Evolutionary conservation across 1,284 basidiomycete genomes (phyloP), one percentile per base, ranked within the genome.

Genomic region (Hymenochaete sp.): DNA sequence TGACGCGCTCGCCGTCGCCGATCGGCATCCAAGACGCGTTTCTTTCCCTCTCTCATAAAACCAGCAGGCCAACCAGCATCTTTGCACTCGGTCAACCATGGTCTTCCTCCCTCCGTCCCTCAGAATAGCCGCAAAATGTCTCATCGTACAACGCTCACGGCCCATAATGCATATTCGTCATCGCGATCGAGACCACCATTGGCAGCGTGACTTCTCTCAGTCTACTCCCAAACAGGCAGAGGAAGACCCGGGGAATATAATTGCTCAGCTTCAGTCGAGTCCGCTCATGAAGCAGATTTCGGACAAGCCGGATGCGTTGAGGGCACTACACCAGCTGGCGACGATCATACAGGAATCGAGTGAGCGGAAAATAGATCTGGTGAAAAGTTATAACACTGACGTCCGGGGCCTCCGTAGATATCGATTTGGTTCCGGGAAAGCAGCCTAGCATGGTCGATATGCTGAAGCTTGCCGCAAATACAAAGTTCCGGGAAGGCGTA

Each of bases 391-490:
- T n/a, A n/a, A n/a, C 45, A 16, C 22, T 37, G 36, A 22, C 13
- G 26, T 33, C 14, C 41, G 18, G 37, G 27, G 47, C 38, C 19
- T 10, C n/a, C 9, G 29, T 32, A 80, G 78, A 70, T 6, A 51
- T 78, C 42, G 71, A 75, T 49, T 47, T 71, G 33, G 58, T 65
- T 14, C 53, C 61, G 0, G 67, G 67, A 7, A 61, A 63, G 38
- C 62, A 63, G 27, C 76, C 75, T 4, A 71, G 73, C 10, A 64
- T 65, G n/a, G 60, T 72, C 37, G 66, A 73, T 42, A 64, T 79
- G 63, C 60, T 77, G 48, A 73, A 67, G 50, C 60, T 82, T 28
- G 62, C 72, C 16, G 63, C 70, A 45, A 76, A 68, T 52, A 54
- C 71, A 2, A 73, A 74, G 41, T 75, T 82, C 45, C 64, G 73